Percentiles rank a stretch among this genome's conserved stretches.
These are phyloP conservation scores for Fusarium brachygibbosum DNA, from an alignment of 2,329 filamentous ascomycete species.

Conservation along the genomic window DNA sequence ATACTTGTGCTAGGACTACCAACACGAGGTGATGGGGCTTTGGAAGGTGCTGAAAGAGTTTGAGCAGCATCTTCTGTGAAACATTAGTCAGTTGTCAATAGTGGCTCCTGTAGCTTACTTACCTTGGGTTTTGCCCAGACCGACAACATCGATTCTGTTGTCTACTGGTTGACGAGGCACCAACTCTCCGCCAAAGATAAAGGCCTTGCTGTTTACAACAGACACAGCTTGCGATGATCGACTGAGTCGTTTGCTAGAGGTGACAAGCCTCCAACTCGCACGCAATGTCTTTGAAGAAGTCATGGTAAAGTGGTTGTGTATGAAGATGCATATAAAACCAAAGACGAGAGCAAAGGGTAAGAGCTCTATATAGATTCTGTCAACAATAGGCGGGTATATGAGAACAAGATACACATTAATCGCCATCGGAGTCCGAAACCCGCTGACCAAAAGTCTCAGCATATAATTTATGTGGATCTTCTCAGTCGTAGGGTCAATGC, in stretches of 20 bases:
- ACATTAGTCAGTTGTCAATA: not conserved
- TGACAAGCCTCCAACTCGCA: not conserved
- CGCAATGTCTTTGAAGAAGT: accelerated
- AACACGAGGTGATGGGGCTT: not conserved
- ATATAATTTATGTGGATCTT: too few relatives aligned
- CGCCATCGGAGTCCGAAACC: not conserved
- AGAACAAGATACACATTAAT: not conserved
- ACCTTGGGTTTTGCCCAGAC: accelerated
- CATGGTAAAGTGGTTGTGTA: not conserved
- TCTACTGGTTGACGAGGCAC: slow-evolving; percentile 1
- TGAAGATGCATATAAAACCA: not conserved
- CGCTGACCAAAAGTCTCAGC: not conserved
- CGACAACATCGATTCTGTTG: slow-evolving; percentile 1
- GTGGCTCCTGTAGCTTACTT: accelerated
- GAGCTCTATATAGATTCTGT: not conserved
- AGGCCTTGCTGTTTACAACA: not conserved
- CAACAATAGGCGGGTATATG: not conserved
- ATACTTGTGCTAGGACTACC: slow-evolving; percentile 4
- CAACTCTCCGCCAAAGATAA: slow-evolving; percentile 14
- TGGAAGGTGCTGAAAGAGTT: not conserved
- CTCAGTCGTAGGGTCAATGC: too few relatives aligned
- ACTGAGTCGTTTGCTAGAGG: not conserved
- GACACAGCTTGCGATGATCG: slow-evolving; percentile 12
- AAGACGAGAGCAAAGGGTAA: not conserved
- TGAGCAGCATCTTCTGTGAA: not conserved